phyloP scores from a whole-genome alignment of 2,329 filamentous ascomycete species.

The Fusarium mexicanum region DNA sequence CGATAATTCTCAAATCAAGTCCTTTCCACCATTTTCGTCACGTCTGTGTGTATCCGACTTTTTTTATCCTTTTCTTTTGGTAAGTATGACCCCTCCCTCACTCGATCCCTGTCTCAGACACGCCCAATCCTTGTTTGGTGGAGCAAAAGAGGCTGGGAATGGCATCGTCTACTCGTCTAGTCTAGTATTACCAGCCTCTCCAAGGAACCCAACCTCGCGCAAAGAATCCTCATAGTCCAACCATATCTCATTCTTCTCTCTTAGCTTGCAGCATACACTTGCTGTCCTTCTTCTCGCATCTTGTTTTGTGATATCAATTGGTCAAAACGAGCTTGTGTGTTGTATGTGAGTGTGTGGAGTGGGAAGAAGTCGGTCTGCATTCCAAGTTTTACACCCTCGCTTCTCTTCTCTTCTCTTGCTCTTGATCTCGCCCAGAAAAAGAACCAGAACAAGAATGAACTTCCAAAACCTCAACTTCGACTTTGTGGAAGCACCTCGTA shows the following conservation, averaged over 20 bases:
- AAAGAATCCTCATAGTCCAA: conserved; percentile 44
- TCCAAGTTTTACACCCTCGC: conserved; percentile 26
- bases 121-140: conserved; percentile 27
- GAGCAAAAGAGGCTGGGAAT: conserved; percentile 41
- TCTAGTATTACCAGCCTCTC: conserved; percentile 36
- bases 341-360: conserved; percentile 48
- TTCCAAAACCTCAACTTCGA: conserved; percentile 50
- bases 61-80: conserved; percentile 1
- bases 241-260: conserved; percentile 45
- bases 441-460: conserved; percentile 47
- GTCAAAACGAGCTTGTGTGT: conserved; percentile 38
- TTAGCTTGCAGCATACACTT: conserved; percentile 44
- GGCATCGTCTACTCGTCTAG: conserved; percentile 10
- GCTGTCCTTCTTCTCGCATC: conserved; percentile 42
- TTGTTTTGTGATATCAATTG: conserved; percentile 48
- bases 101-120: conserved; percentile 14
- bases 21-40: background rate
- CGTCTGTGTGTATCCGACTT: background rate
- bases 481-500: conserved; percentile 51
- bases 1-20: background rate
- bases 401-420: background rate
- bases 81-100: conserved; percentile 17
- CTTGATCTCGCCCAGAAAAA: conserved; percentile 31
- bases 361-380: conserved; percentile 39
- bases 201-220: conserved; percentile 43